A percentile compares a stretch with the other conserved stretches of the same genome.
These are phyloP conservation scores for Lepidium africanum DNA, from an alignment of 345 rosid genomes.

Conservation along the genomic window DNA sequence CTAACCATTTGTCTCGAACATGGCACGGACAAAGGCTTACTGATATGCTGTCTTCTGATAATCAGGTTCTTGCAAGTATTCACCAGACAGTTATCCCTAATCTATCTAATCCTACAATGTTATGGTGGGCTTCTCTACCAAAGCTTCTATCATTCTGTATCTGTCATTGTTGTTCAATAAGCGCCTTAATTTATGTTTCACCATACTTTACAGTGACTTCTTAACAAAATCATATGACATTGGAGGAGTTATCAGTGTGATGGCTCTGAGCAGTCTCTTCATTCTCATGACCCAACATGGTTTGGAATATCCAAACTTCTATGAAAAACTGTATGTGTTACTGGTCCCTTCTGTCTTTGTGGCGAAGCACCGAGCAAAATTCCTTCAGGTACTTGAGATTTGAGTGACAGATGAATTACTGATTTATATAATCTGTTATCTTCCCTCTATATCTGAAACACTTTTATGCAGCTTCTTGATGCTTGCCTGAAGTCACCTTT, in stretches of 20 bases:
- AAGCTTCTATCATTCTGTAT: not conserved
- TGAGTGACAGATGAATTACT: not conserved
- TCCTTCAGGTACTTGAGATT: constrained; percentile 58
- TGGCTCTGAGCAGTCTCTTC: constrained; percentile 92
- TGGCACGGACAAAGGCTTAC: not conserved
- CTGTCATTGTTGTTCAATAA: not conserved
- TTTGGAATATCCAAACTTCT: constrained; percentile 85
- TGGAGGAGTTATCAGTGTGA: constrained; percentile 93
- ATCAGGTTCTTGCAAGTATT: constrained; percentile 70
- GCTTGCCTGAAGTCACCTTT: constrained; percentile 87
- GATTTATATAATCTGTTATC: not conserved
- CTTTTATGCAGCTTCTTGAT: constrained; percentile 75
- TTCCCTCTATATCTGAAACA: not conserved
- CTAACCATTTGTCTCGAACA: not conserved
- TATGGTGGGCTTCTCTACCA: constrained; percentile 41
- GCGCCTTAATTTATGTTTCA: not conserved
- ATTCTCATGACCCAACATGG: constrained; percentile 89
- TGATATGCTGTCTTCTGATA: constrained; percentile 25
- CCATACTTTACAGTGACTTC: constrained; percentile 62
- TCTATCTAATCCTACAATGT: constrained; percentile 66
- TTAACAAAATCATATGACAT: constrained; percentile 85
- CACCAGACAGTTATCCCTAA: constrained; percentile 74
- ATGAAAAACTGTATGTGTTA: constrained; percentile 70
- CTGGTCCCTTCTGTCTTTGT: constrained; percentile 78
- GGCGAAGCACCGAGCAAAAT: constrained; percentile 83